Conservation (phyloP, 805 yeast species). For the Suhomyces canberraensis region DNA sequence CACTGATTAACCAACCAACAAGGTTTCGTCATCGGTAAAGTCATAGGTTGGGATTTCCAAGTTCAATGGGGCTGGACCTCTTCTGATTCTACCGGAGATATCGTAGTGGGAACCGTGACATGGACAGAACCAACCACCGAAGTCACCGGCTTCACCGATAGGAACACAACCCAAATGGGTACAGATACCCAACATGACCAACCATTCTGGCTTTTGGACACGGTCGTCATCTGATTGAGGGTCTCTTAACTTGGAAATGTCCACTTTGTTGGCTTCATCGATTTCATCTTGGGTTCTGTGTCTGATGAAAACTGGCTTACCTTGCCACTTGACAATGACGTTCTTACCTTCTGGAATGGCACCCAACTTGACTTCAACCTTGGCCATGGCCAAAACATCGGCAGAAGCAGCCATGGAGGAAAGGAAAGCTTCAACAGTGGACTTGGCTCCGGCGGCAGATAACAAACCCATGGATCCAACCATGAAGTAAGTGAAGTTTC, state of each 20-base stretch:
- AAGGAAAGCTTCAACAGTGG: slow-evolving; percentile 91
- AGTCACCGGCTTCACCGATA: slow-evolving; percentile 99
- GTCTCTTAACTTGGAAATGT: slow-evolving; percentile 78
- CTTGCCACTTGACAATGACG: slow-evolving; percentile 99
- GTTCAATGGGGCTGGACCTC: slow-evolving; percentile 99
- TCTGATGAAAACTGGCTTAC: slow-evolving; percentile 99
- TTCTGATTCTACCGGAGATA: slow-evolving; percentile 99
- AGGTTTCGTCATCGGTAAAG: slow-evolving; percentile 72
- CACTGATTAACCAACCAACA: slow-evolving; percentile 72
- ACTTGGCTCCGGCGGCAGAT: slow-evolving; percentile 91
- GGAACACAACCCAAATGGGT: slow-evolving; percentile 99
- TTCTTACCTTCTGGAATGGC: slow-evolving; percentile 97
- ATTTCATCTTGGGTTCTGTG: slow-evolving; percentile 95
- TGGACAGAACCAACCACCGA: slow-evolving; percentile 99
- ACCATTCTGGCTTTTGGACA: slow-evolving; percentile 97
- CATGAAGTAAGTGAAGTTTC: slow-evolving; percentile 94
- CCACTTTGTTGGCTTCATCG: slow-evolving; percentile 86
- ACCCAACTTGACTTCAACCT: slow-evolving; percentile 92
- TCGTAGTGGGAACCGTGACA: slow-evolving; percentile 99
- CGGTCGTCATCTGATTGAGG: slow-evolving; percentile 93
- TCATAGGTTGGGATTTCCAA: slow-evolving; percentile 93
- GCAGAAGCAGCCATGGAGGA: slow-evolving; percentile 96
- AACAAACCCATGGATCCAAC: slow-evolving; percentile 92
- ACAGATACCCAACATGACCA: slow-evolving; percentile 98
- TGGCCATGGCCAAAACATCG: slow-evolving; percentile 98